Evolutionary conservation across 108 stramenopile genomes (phyloP).

Genomic region (Mediolabrus comicus): DNA sequence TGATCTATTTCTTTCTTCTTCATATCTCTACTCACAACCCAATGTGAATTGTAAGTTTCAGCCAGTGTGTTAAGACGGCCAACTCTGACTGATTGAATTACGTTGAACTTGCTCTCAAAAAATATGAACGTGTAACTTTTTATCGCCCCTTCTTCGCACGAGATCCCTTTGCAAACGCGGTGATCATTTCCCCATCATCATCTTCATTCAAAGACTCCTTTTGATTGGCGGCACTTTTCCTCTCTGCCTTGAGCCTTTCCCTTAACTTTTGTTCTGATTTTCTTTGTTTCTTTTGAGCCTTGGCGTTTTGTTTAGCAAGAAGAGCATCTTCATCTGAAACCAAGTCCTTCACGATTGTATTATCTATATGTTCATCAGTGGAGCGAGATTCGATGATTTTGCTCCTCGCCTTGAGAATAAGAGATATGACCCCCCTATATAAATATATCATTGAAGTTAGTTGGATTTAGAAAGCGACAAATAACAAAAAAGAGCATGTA

Average conservation of each 20-base stretch:
- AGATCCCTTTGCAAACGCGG: slow-evolving; percentile 36
- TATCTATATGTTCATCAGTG: slow-evolving; percentile 48
- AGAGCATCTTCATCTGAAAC: slow-evolving; percentile 44
- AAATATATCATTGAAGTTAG: not conserved
- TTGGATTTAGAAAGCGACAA: not conserved
- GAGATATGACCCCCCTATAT: slow-evolving; percentile 11
- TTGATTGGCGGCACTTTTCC: slow-evolving; percentile 15
- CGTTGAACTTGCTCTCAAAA: no score
- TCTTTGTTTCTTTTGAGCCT: slow-evolving; percentile 40
- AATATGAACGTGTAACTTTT: no score
- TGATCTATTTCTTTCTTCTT: not conserved
- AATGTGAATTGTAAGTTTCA: not conserved
- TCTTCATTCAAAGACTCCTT: slow-evolving; percentile 27
- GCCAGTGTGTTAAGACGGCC: not conserved
- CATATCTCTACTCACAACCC: not conserved
- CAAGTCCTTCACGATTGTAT: slow-evolving; percentile 39
- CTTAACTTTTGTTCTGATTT: slow-evolving; percentile 41
- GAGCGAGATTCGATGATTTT: slow-evolving; percentile 44
- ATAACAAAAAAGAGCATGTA: not conserved
- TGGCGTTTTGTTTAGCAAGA: slow-evolving; percentile 33
- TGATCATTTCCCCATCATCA: slow-evolving; percentile 29
- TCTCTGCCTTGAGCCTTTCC: slow-evolving; percentile 44
- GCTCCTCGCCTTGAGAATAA: slow-evolving; percentile 23
- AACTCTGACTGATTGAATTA: not conserved
- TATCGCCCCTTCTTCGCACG: slow-evolving; percentile 16